Evolutionary conservation across 1,139 yeast species (phyloP), one percentile per base, ranked within the genome.

Genomic region (Blastobotrys raffinosifermentans): DNA sequence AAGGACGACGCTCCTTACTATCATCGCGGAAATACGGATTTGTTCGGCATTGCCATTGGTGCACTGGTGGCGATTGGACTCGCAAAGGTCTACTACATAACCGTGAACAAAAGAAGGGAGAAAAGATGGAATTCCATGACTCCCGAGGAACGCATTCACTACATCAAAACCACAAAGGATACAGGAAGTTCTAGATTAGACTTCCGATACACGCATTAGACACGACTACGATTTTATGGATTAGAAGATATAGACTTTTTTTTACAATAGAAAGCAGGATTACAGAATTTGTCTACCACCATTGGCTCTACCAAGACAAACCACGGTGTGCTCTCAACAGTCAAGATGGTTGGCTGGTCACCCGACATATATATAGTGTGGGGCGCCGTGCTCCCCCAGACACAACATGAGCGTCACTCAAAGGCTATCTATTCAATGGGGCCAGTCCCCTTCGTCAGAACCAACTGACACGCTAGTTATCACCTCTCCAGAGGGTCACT

Each of bases 1-100:
- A 54, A 57, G 0, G 70, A 68, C 34, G 87, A 80, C 52, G 67
- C 67, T 19, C 87, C 87, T 1, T 50, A 62, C 19, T 80, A 79
- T 53, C 66, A 64, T 34, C 58, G 72, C 19, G 87, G 86, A 18
- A 77, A 79, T 46, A 44, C 58, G 16, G 64, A 61, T 25, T 52
- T 70, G 16, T 53, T 76, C 35, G 69, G 65, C 1, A 49, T 72
- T 26, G 59, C 66, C 1, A 32, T 57, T 5, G 54, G 58, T 2
- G 49, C 57, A 6, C 40, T 55, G 10, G 52, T 43, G 5, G 27
- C 51, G 2, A 39, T 50, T 11, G 14, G 43, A 1, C 27, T 45
- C 6, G 43, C 60, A 1, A 47, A 49, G 26, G 34, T 41, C 29
- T 77, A 71, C 48, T 80, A 75, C 44, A 54, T 55, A 2, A 62